Base-by-base conservation (phyloP, 192 early-diverging fungal species). In the Entophlyctis helioformis region DNA sequence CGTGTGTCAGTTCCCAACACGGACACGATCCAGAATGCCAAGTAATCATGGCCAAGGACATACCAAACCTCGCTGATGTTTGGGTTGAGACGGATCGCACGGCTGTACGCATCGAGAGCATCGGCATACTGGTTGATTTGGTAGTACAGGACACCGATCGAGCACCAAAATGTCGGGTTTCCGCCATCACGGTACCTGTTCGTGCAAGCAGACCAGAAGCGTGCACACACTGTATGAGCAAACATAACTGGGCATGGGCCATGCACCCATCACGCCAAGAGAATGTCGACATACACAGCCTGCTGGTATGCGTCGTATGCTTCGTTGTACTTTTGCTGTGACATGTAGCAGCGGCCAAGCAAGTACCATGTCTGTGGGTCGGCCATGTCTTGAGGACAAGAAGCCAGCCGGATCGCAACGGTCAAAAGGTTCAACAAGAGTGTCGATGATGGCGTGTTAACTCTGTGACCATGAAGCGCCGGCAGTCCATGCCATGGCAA, bases 301-400 rank as follows among this genome's bases (percentile, higher is more conserved):
- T 94, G 88, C 67, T 99, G 93, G 60, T 96, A 99, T 0, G 88
- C 86, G 47, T 94, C 87, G 67, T 96, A 96, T 0, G 96, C 96
- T 53, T 91, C 86, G 59, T 82, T 89, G 66, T 81, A 89, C 43
- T 91, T 89, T 51, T 84, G 81, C 68, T 91, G 85, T 5, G 83
- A 76, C 93, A 99, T 99, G 56, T 93, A 88, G 54, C 90, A 92
- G 15, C 96, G 77, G 18, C 96, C 96, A 43, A 99, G 70, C 6
- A 94, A 58, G 62, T 99, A 96, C 82, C 84, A 94, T 1, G 89
- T 86, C 55, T 96, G 89, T 1, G 91, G 84, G 60, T 96, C 91
- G 18, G 69, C 78, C 47, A 76, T 77, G 62, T 94, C 91, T 36
- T 61, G 15, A 35, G 16, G 3, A 26, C 6, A 36, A 16, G 1